Percentiles rank a stretch among this genome's conserved stretches.
These are phyloP conservation scores for Pleurotus pulmonarius DNA, from an alignment of 768 basidiomycete genomes.

Conservation along the genomic window DNA sequence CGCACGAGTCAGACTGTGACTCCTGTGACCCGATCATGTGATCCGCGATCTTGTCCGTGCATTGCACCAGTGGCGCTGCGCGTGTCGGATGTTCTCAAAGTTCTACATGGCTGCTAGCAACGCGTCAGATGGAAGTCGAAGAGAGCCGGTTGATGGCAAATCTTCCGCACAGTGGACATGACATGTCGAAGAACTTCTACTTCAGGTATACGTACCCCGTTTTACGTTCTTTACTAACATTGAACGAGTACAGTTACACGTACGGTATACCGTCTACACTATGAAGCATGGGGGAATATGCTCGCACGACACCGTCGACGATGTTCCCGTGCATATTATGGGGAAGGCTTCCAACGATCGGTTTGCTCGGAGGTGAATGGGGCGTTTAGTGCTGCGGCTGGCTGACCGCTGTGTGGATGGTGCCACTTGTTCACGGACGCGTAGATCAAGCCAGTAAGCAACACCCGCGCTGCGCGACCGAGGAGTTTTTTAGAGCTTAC, in stretches of 20 bases:
- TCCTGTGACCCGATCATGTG: too few species aligned
- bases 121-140: constrained; percentile 80
- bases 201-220: constrained; percentile 61
- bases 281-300: constrained; percentile 51
- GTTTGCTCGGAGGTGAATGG: constrained; percentile 72
- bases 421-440: constrained; percentile 92
- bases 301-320: constrained; percentile 30
- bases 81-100: constrained; percentile 38
- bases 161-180: constrained; percentile 96
- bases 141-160: constrained; percentile 84
- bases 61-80: too few species aligned
- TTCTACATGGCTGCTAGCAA: constrained; percentile 94
- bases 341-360: constrained; percentile 72
- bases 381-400: constrained; percentile 41
- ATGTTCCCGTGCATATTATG: not conserved
- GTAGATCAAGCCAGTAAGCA: constrained; percentile 95
- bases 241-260: constrained; percentile 60
- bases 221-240: constrained; percentile 6
- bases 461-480: not conserved
- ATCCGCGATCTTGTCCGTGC: too few species aligned
- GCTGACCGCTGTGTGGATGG: constrained; percentile 70
- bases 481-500: constrained; percentile 66
- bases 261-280: constrained; percentile 97
- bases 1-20: too few species aligned
- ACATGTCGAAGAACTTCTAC: constrained; percentile 99